A percentile compares a stretch with the other conserved stretches of the same genome.
Conservation (phyloP, 2,329 filamentous ascomycete genomes). For the Trematosphaeria pertusa region DNA sequence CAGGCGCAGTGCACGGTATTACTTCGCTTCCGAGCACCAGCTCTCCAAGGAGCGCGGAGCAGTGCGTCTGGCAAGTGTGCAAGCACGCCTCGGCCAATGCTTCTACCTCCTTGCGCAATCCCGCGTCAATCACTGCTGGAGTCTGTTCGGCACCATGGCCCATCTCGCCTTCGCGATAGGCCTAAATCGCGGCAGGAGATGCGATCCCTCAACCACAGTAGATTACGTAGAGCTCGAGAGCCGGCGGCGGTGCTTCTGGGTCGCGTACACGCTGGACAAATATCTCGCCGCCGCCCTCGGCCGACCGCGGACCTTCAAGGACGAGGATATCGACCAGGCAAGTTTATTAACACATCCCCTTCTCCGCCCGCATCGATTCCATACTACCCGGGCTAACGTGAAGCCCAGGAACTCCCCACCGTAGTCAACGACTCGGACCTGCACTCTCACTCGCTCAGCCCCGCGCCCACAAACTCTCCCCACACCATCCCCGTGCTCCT, state of each 20-base stretch:
- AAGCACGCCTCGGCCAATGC: conserved; percentile 64
- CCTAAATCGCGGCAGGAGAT: conserved; percentile 49
- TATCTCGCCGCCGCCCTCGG: conserved; percentile 70
- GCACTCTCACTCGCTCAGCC: conserved; percentile 32
- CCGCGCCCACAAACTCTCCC: conserved; percentile 37
- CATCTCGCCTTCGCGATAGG: conserved; percentile 60
- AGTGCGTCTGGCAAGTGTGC: conserved; percentile 63
- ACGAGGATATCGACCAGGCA: conserved; percentile 70
- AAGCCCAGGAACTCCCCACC: conserved; percentile 43
- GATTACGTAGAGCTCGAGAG: conserved; percentile 61
- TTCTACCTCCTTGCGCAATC: conserved; percentile 66
- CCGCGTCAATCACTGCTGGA: conserved; percentile 67
- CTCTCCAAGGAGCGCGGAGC: conserved; percentile 60
- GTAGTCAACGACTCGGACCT: conserved; percentile 46
- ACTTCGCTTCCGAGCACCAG: conserved; percentile 52
- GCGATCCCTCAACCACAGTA: conserved; percentile 33
- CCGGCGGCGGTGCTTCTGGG: conserved; percentile 67
- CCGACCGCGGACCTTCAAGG: conserved; percentile 65
- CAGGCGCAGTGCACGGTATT: conserved; percentile 48
- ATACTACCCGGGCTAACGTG: no score
- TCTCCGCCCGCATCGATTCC: no score
- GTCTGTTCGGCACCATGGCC: conserved; percentile 63
- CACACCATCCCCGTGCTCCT: conserved; percentile 49
- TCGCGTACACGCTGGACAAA: conserved; percentile 67
- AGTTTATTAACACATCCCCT: no score